Evolutionary conservation across 192 early-diverging fungal genomes (phyloP).

Genomic region (Chytriomyces sp.): DNA sequence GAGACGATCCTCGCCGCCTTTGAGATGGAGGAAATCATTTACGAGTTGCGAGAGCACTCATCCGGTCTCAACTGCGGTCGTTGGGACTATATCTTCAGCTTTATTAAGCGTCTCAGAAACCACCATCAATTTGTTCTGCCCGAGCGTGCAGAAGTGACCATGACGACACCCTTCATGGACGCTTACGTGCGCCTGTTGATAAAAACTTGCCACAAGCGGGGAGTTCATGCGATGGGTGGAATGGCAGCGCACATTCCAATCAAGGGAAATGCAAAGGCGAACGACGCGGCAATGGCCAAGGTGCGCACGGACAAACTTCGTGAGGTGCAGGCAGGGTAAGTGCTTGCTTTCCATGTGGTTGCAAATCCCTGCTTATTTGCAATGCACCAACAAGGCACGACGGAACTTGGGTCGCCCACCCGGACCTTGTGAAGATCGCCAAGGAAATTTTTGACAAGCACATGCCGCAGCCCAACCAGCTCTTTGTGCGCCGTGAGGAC

Average conservation of each 20-base stretch:
- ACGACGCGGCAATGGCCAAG: constrained; percentile 89
- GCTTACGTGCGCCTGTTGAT: constrained; percentile 96
- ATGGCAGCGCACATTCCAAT: constrained; percentile 99
- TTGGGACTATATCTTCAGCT: constrained; percentile 99
- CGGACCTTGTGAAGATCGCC: constrained; percentile 90
- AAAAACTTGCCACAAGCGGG: constrained; percentile 97
- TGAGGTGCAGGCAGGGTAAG: constrained; percentile 94
- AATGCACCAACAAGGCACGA: not conserved
- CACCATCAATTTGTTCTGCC: constrained; percentile 86
- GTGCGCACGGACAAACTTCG: constrained; percentile 94
- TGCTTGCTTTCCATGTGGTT: constrained; percentile 63
- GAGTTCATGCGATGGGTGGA: constrained; percentile 99
- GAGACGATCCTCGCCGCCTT: constrained; percentile 96
- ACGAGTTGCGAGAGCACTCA: constrained; percentile 97
- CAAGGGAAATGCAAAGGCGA: constrained; percentile 88
- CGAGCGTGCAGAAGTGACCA: constrained; percentile 86
- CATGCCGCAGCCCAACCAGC: constrained; percentile 97
- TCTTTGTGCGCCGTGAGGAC: constrained; percentile 89
- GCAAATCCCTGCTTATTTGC: not conserved
- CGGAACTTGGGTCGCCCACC: constrained; percentile 88
- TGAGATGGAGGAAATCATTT: constrained; percentile 99
- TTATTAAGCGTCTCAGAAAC: constrained; percentile 96
- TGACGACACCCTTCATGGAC: constrained; percentile 98
- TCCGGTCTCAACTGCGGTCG: constrained; percentile 98
- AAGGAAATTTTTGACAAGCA: constrained; percentile 88